Base-by-base conservation (phyloP, 192 early-diverging fungal species). In the Gonapodya prolifera region DNA sequence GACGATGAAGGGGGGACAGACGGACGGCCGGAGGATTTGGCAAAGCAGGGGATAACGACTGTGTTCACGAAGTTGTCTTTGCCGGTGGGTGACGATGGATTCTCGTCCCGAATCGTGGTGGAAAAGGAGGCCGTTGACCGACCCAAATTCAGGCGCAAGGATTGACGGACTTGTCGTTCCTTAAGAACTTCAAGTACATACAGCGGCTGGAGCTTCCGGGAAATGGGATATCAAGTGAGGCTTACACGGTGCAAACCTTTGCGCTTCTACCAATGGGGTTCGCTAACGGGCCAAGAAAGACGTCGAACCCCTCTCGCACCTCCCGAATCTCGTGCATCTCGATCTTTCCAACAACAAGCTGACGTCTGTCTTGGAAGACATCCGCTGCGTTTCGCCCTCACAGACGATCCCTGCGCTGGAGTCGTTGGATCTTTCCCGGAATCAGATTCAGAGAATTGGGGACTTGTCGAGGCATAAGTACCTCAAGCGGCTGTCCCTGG, bases 321-420 rank as follows among this genome's bases (percentile, higher is more conserved):
- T 76, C 2, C 79, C 75, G 18, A 84, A 88, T 76, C 81, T 89
- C 8, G 80, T 84, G 2, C 80, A 84, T 35, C 23, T 89, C 31
- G 85, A 89, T 77, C 77, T 87, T 16, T 87, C 85, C 73, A 76
- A 83, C 82, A 89, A 89, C 80, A 76, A 80, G 28, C 80, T 89
- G 17, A 75, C 84, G 16, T 33, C 77, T 35, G 35, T 34, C 35
- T 17, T 77, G 13, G 76, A 77, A 18, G 75, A 77, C 61, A 76
- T 23, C 75, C 81, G 0, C 79, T 82, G 28, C 69, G 29, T 1
- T 83, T 83, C 79, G 36, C 79, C 35, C 84, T 61, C 85, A 2
- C 77, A 83, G 2, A 83, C 86, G 23, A 85, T 83, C 83, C 86
- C 86, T 76, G 76, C 88, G 0, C 88, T 88, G 77, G 78, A 84